Evolutionary conservation across 768 basidiomycete genomes (phyloP), one percentile per base, ranked within the genome.

Genomic region (Suillus luteus): DNA sequence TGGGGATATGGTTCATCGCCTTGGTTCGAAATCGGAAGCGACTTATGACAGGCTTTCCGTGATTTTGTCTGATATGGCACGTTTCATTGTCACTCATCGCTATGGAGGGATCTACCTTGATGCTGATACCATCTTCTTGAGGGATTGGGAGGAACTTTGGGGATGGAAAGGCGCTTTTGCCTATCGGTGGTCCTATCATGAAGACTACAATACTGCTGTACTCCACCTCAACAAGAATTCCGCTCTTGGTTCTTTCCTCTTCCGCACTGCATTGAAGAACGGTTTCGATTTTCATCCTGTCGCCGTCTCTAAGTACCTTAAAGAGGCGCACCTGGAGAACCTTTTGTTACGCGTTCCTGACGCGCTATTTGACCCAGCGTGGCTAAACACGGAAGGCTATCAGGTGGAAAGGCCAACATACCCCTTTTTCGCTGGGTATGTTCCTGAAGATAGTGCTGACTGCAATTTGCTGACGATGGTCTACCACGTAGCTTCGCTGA

Each of bases 111-210:
- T 95, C 64, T 97, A 96, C 71, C 85, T 98, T 60, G 96, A 97
- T 69, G 94, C 96, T 3, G 96, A 97, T 72, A 96, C 93, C 3
- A 84, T 98, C 69, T 83, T 98, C 67, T 81, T 97, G 17, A 87
- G 95, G 27, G 95, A 97, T 72, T 96, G 96, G 96, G 95, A 97
- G 75, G 95, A 96, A 72, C 82, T 97, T 4, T 97, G 93, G 92
- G 93, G 93, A 59, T 96, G 92, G 90, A 86, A 88, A 65, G 95
- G 95, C 49, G 93, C 95, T 15, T 97, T 96, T 72, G 95, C 95
- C 1, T 97, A 97, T 75, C 84, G 95, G 14, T 97, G 96, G 95
- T 93, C 90, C n/a, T 85, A 91, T 61, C 82, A 95, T 65, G 86
- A 92, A 70, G 92, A 90, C 71, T 96, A 96, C 78, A 96, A 96